Percentiles rank a stretch among this genome's conserved stretches.
phyloP scores from a whole-genome alignment of 1,284 basidiomycete genomes.

The Apiotrichum veenhuisii region DNA sequence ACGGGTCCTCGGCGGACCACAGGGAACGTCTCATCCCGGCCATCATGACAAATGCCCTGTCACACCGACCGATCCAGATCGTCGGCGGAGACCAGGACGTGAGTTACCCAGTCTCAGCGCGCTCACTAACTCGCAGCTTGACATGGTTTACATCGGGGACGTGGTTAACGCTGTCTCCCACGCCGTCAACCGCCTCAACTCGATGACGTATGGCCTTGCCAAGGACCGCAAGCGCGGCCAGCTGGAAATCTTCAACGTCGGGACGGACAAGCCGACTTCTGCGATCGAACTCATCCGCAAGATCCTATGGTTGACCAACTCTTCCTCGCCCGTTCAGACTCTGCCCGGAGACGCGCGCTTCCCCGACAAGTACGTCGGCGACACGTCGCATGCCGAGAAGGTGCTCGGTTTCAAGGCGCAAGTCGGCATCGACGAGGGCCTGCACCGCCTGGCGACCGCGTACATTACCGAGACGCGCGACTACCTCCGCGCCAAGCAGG shows the following conservation, averaged over 20 bases:
- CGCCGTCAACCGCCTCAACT: constrained; percentile 14
- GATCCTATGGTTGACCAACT: constrained; percentile 25
- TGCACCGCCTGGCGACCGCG: constrained; percentile 17
- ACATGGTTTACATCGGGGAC: constrained; percentile 32
- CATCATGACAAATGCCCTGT: constrained; percentile 28
- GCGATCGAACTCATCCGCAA: constrained; percentile 24
- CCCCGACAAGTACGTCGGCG: constrained; percentile 23
- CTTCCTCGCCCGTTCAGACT: constrained; percentile 26
- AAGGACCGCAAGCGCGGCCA: background rate
- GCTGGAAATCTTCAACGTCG: constrained; percentile 29
- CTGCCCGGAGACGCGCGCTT: constrained; percentile 24
- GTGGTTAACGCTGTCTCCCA: constrained; percentile 26
- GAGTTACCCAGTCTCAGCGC: constrained; percentile 11
- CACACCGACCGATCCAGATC: constrained; percentile 36
- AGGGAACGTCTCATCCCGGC: constrained; percentile 30
- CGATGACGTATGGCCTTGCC: background rate
- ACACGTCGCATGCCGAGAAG: constrained; percentile 11
- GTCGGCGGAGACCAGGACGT: constrained; percentile 35
- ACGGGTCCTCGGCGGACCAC: constrained; percentile 32
- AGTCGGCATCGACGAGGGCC: constrained; percentile 25
- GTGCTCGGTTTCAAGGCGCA: constrained; percentile 22
- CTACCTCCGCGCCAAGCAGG: constrained; percentile 3
- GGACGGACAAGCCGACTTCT: constrained; percentile 14
- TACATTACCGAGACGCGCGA: constrained; percentile 12
- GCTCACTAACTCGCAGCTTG: constrained; percentile 7